These are phyloP conservation scores for Yamadazyma laniorum DNA, from an alignment of 805 yeast species.

Conservation along the genomic window DNA sequence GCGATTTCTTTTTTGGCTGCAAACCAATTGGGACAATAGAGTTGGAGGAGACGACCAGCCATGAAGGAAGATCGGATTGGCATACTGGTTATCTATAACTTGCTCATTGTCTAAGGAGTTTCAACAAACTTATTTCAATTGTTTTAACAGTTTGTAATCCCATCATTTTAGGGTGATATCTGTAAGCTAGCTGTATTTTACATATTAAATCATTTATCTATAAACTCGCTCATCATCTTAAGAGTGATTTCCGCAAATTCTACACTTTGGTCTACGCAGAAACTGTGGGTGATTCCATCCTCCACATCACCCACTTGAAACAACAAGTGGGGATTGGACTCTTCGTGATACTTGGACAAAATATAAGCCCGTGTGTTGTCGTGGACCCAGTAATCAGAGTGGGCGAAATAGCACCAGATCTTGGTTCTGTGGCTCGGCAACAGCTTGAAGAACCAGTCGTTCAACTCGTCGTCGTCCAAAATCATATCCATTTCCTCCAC, in stretches of 20 bases:
- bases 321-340: slow-evolving; percentile 8
- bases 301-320: slow-evolving; percentile 29
- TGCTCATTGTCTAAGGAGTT: too few relatives aligned
- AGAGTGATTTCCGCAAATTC: slow-evolving; percentile 47
- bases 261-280: slow-evolving; percentile 57
- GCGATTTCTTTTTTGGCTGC: slow-evolving; percentile 1
- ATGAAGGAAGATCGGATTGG: too few relatives aligned
- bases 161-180: too few relatives aligned
- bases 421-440: slow-evolving; percentile 18
- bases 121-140: too few relatives aligned
- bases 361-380: slow-evolving; percentile 48
- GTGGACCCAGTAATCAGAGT: slow-evolving; percentile 66
- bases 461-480: slow-evolving; percentile 47
- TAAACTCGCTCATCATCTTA: slow-evolving; percentile 7
- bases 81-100: too few relatives aligned
- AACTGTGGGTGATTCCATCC: slow-evolving; percentile 52
- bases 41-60: too few relatives aligned
- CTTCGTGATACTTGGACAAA: slow-evolving; percentile 28
- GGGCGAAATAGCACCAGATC: slow-evolving; percentile 59
- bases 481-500: slow-evolving; percentile 57
- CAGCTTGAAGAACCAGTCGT: slow-evolving; percentile 43
- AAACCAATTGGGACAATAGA: too few relatives aligned
- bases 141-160: too few relatives aligned
- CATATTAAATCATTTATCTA: not conserved
- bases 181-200: too few relatives aligned